A percentile compares a stretch with the other conserved stretches of the same genome.
phyloP scores from a whole-genome alignment of 768 basidiomycete genomes.

The Erythrobasidium yunnanense region DNA sequence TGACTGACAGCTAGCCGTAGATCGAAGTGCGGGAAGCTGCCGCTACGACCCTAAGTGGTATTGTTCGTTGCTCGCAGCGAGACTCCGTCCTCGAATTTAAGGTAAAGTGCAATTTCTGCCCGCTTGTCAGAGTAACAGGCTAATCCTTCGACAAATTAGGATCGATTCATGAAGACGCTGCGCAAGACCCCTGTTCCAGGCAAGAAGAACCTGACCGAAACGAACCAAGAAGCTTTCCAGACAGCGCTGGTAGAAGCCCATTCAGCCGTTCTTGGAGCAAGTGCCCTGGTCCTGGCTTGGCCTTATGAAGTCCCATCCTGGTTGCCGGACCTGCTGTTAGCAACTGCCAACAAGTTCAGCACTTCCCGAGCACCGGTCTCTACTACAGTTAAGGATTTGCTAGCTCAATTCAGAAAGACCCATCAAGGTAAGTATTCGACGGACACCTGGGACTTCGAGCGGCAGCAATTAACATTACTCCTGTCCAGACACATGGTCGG shows the following conservation, averaged over 20 bases:
- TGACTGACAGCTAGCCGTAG: conserved; percentile 36
- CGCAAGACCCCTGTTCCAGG: conserved; percentile 57
- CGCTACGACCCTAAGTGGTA: conserved; percentile 42
- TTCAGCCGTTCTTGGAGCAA: conserved; percentile 85
- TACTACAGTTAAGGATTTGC: conserved; percentile 35
- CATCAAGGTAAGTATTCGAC: conserved; percentile 36
- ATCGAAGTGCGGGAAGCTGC: conserved; percentile 35
- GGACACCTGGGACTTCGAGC: conserved; percentile 2
- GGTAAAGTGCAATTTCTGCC: too few relatives aligned
- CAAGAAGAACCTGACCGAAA: conserved; percentile 44
- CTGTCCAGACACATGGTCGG: conserved; percentile 65
- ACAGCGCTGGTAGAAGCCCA: conserved; percentile 66
- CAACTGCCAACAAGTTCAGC: conserved; percentile 65
- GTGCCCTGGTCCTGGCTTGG: conserved; percentile 82
- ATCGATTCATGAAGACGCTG: conserved; percentile 67
- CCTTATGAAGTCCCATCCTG: conserved; percentile 92
- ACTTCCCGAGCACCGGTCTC: conserved; percentile 59
- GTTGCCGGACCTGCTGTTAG: conserved; percentile 75
- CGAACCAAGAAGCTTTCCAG: conserved; percentile 55
- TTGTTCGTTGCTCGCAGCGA: conserved; percentile 44
- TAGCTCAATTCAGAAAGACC: conserved; percentile 38
- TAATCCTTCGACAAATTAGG: too few relatives aligned
- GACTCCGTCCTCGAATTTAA: conserved; percentile 44
- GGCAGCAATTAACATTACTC: conserved; percentile 45
- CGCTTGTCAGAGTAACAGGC: too few relatives aligned